phyloP scores from a whole-genome alignment of 2,329 filamentous ascomycete genomes.

The Pseudopithomyces maydicus region DNA sequence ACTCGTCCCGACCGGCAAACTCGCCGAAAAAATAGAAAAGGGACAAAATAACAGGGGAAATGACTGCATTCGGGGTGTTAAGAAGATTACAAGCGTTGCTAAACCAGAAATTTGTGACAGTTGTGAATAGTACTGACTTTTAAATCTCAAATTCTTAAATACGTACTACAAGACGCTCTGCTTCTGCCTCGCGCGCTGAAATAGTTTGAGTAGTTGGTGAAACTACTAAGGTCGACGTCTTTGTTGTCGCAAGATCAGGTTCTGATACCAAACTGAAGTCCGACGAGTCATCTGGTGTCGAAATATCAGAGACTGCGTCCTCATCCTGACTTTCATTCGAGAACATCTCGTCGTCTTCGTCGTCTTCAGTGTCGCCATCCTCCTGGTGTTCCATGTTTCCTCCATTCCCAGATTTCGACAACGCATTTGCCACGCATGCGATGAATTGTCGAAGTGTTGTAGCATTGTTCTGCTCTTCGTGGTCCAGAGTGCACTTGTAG shows the following conservation, averaged over 20 bases:
- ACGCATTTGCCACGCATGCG: neutral
- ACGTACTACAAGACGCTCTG: neutral
- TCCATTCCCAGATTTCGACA: neutral
- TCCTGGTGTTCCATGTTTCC: neutral
- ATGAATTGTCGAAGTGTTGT: neutral
- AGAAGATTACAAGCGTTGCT: no score
- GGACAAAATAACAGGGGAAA: no score
- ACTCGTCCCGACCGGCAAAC: no score
- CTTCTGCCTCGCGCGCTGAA: neutral
- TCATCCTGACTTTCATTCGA: neutral
- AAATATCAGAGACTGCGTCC: neutral
- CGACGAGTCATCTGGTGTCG: neutral
- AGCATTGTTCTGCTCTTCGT: constrained; percentile 3
- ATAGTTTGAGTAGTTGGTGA: neutral
- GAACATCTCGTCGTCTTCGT: neutral
- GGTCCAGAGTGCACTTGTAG: constrained; percentile 14
- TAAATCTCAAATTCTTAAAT: no score
- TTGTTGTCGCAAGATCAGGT: neutral
- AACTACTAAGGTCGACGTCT: neutral
- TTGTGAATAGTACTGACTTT: no score
- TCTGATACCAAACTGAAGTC: neutral
- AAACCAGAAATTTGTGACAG: no score
- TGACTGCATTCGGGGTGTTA: no score
- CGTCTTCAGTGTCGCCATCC: neutral
- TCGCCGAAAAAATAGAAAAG: no score